Base-by-base conservation (phyloP, 2,329 filamentous ascomycete species). In the Ceratocystis eucalypticola region DNA sequence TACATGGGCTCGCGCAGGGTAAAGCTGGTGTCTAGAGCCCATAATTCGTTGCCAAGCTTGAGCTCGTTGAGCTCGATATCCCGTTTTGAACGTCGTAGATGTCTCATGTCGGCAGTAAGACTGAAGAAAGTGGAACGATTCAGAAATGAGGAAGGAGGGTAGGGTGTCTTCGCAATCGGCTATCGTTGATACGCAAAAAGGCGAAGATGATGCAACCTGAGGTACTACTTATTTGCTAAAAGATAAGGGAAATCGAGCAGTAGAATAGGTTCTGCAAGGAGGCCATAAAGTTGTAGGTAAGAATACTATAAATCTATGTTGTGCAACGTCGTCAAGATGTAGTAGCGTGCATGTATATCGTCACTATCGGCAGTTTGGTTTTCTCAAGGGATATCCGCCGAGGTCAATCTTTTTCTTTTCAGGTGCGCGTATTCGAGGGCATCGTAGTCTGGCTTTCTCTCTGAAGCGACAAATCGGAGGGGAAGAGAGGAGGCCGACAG, bases 31-130 rank as follows among this genome's bases (percentile, higher is more conserved):
- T 68, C 64, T 15, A 65, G 55, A 28, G 66, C 66, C 66, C 66
- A 68, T 64, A 64, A 63, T 65, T 68, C 66, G 37, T 68, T 68
- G 50, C 66, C 66, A n/a, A 68, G 65, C 37, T 79, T 79, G 72
- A 83, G 79, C 45, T 80, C 81, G 71, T 82, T 83, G 72, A 87
- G 77, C 72, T 84, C 80, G 71, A 84, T 76, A 71, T 79, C 77
- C 67, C 64, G 66, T 33, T 64, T 65, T 53, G 66, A 66, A 37
- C 64, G 66, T 17, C 65, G 41, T 10, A 73, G 73, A 46, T 74
- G 72, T 53, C 73, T 73, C 55, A 77, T 76, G 15, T 17, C 33
- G 28, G 12, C 55, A 33, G 55, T 33, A n/a, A 30, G 28, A 28
- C 28, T 57, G 20, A 22, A 28, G 12, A 30, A 57, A n/a, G 17